Evolutionary conservation across 164 flowering plant genomes (phyloP).

Genomic region (Malania oleifera): DNA sequence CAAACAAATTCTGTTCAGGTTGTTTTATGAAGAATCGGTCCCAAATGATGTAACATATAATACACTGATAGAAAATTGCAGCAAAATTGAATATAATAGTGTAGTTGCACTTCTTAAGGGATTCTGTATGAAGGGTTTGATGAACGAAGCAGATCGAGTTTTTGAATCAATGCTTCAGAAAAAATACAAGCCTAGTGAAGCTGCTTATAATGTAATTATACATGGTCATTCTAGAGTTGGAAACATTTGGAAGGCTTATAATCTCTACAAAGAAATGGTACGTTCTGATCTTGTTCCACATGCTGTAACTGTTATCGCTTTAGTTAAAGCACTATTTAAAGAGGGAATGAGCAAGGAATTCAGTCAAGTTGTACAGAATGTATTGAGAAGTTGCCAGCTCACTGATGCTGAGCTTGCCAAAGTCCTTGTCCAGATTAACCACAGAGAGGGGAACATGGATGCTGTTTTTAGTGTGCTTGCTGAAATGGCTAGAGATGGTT

Average conservation of each 20-base stretch:
- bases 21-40: slow-evolving; percentile 57
- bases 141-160: slow-evolving; percentile 76
- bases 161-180: slow-evolving; percentile 45
- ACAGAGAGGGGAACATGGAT: slow-evolving; percentile 77
- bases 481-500: slow-evolving; percentile 79
- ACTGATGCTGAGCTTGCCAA: slow-evolving; percentile 69
- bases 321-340: slow-evolving; percentile 48
- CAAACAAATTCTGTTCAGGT: slow-evolving; percentile 54
- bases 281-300: slow-evolving; percentile 47
- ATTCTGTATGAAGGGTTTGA: slow-evolving; percentile 84
- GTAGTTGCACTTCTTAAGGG: slow-evolving; percentile 67
- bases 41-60: slow-evolving; percentile 60
- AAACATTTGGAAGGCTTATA: slow-evolving; percentile 46
- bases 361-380: slow-evolving; percentile 35
- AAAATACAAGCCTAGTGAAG: slow-evolving; percentile 46
- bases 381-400: slow-evolving; percentile 49
- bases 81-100: slow-evolving; percentile 41
- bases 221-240: slow-evolving; percentile 78
- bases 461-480: slow-evolving; percentile 54
- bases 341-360: slow-evolving; percentile 58
- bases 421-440: slow-evolving; percentile 64
- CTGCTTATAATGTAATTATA: slow-evolving; percentile 64
- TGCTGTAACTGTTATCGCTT: slow-evolving; percentile 48
- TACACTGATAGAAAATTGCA: slow-evolving; percentile 57
- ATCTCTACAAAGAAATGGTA: slow-evolving; percentile 61